Percentiles rank a stretch among this genome's conserved stretches.
phyloP scores from a whole-genome alignment of 371 early-diverging fungal species.

The Apophysomyces ossiformis region DNA sequence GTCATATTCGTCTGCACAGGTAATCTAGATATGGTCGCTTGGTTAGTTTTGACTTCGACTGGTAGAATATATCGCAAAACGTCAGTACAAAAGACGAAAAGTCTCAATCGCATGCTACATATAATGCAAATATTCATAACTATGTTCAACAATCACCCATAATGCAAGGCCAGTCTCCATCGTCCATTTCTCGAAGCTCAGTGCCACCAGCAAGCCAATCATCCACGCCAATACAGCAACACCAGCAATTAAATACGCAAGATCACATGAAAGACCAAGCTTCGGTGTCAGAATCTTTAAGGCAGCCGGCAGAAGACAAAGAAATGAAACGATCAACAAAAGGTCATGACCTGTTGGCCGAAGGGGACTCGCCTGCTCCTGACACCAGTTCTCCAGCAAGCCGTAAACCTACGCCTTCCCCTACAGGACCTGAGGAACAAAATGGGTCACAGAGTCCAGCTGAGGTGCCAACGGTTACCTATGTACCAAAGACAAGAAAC shows the following conservation, averaged over 20 bases:
- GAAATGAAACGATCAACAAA: not conserved
- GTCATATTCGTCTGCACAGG: constrained; percentile 29
- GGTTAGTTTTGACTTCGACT: too few species aligned
- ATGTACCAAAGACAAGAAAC: constrained; percentile 54
- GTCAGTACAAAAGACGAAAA: constrained; percentile 12
- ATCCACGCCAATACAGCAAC: constrained; percentile 45
- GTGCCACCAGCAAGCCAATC: constrained; percentile 38
- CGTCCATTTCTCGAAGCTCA: constrained; percentile 37
- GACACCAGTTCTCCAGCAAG: constrained; percentile 8
- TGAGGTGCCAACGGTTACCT: constrained; percentile 28
- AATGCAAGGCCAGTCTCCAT: constrained; percentile 29
- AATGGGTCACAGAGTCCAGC: constrained; percentile 16
- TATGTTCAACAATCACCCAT: constrained; percentile 36
- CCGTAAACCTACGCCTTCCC: constrained; percentile 12
- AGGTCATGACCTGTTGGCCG: not conserved
- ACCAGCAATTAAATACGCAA: constrained; percentile 29
- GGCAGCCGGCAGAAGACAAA: constrained; percentile 10
- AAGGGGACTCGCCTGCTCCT: constrained; percentile 14
- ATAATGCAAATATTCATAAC: constrained; percentile 19
- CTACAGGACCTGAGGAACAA: constrained; percentile 11
- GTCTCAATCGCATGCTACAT: constrained; percentile 16
- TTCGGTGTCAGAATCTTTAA: constrained; percentile 11
- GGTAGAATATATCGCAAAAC: not conserved
- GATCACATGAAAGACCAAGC: constrained; percentile 1
- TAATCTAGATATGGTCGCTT: not conserved